phyloP scores from a whole-genome alignment of 169 alveolate genomes.

The Cryptosporidium parvum region DNA sequence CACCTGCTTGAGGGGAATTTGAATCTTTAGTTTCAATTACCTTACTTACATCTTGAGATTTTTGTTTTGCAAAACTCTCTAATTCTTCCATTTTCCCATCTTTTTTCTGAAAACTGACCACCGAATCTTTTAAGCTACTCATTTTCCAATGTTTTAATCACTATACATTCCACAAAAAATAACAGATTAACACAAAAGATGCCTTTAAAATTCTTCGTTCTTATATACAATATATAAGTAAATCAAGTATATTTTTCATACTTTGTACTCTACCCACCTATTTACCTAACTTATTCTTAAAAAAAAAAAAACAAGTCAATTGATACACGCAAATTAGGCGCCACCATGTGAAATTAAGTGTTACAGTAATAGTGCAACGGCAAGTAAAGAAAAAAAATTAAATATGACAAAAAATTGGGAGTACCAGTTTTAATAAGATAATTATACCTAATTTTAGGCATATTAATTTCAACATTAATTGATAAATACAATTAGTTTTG shows the following conservation, averaged over 20 bases:
- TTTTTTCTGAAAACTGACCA: neutral
- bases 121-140: neutral
- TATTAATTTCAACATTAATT: no score
- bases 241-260: neutral
- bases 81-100: neutral
- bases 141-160: neutral
- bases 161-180: neutral
- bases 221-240: neutral
- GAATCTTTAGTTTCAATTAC: neutral
- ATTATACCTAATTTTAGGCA: no score
- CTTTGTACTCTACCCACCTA: neutral
- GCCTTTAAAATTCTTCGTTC: neutral
- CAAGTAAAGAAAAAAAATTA: neutral
- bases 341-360: constrained; percentile 3
- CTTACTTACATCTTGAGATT: neutral
- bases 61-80: neutral
- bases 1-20: neutral
- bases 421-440: no score
- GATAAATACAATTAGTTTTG: neutral
- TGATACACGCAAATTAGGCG: constrained; percentile 3
- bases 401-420: neutral
- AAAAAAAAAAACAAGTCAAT: neutral
- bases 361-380: neutral
- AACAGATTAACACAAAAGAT: neutral
- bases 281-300: neutral